Percentiles rank a stretch among this genome's conserved stretches.
These are phyloP conservation scores for Rhizophora mangle DNA, from an alignment of 345 rosid species.

Conservation along the genomic window DNA sequence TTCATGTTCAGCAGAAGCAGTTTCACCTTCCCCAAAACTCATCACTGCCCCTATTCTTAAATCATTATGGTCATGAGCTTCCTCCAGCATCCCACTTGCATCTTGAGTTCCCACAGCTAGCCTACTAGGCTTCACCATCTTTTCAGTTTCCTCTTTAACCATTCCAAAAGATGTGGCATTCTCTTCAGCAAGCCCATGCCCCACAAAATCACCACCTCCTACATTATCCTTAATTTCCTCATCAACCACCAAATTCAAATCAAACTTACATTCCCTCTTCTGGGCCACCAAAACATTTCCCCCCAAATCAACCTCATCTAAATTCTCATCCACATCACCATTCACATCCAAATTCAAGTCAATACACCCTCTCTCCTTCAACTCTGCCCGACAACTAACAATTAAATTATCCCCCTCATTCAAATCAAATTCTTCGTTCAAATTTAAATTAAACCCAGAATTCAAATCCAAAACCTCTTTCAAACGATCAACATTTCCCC, in stretches of 20 bases:
- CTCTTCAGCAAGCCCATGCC: conserved; percentile 24
- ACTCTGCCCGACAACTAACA: conserved; percentile 24
- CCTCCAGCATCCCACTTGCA: conserved; percentile 38
- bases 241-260: conserved; percentile 70
- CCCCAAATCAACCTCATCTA: conserved; percentile 16
- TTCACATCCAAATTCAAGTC: conserved; percentile 77
- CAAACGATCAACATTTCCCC: conserved; percentile 29
- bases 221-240: conserved; percentile 40
- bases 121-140: conserved; percentile 11
- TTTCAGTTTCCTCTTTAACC: conserved; percentile 28
- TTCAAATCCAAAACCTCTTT: conserved; percentile 52
- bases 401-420: conserved; percentile 21
- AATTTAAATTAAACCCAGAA: conserved; percentile 57
- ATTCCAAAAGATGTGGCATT: background rate
- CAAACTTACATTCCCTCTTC: conserved; percentile 57
- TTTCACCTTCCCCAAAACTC: conserved; percentile 31
- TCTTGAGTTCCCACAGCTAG: conserved; percentile 18
- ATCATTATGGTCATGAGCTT: conserved; percentile 42
- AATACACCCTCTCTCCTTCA: conserved; percentile 41
- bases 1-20: conserved; percentile 19
- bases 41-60: conserved; percentile 27
- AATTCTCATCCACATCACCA: conserved; percentile 46
- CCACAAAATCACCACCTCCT: conserved; percentile 20
- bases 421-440: conserved; percentile 47
- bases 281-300: conserved; percentile 19